Base-by-base conservation (phyloP, 441 rosid genomes). In the Brassica balearica region DNA sequence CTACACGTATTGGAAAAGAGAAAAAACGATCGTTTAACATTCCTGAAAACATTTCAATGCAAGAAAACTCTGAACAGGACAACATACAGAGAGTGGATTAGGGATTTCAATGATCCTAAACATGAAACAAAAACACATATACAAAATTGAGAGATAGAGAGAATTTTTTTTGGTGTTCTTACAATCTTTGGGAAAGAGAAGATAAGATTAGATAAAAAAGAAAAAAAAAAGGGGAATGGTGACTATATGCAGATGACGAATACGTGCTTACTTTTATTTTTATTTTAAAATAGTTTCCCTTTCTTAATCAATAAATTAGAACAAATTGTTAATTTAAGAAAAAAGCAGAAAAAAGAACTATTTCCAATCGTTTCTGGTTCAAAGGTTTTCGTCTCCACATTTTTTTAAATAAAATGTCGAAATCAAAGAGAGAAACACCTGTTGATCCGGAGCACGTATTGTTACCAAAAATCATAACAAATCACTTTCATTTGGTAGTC, bases 81-180 rank as follows among this genome's bases (percentile, higher is more conserved):
- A 59, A 72, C 14, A 3, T 62, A 62, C 69, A 46, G 58, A 71
- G 67, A 22, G 43, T 5, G 56, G 62, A 68, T 6, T 41, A 53
- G 10, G 22, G 62, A 51, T 36, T 7, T 23, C 64, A 12, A 62
- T 48, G 23, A 66, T 43, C 8, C 10, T 29, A 19, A 5, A 46
- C 2, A 11, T 12, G 51, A 79, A 48, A 53, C 48, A 51, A 68
- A 22, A 55, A 62, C 15, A 51, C 41, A 72, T 2, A 72, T 1
- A 51, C 12, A 7, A 5, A 34, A 17, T 51, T 38, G 48, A 46
- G 15, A 72, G 66, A 41, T 46, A 41, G 22, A 20, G 29, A 63
- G 46, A 66, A 56, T 68, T 70, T 74, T 69, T 5, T 51, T 63
- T 80, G 79, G 29, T 65, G 79, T 80, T 80, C 79, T 80, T 75